Base-by-base conservation (phyloP, 305 asterid species). In the Solanum chacoense region DNA sequence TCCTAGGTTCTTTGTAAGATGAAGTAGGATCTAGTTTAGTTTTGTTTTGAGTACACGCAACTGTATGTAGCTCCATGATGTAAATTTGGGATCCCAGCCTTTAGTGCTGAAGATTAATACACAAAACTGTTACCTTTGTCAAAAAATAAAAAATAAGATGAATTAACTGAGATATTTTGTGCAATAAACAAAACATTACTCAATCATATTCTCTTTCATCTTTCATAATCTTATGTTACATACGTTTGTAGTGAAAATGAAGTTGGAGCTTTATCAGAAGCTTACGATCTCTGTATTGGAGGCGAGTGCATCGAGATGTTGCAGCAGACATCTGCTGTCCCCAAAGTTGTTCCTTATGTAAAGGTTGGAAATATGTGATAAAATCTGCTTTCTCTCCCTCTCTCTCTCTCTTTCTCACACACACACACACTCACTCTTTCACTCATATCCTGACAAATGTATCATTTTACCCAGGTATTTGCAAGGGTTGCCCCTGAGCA, bases 401-500 rank as follows among this genome's bases (percentile, higher is more conserved):
- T 81, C 38, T 69, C 84, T 65, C 42, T 9, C 42, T 63, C 40
- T 83, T 26, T 67, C 84, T 4, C 6, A 3, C 76, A 18, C 72
- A 12, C 6, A 4, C 76, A 20, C 22, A 10, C 73, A 86, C 86
- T n/a, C 75, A 85, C 71, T 65, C 69, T 75, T 74, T 78, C 80
- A 34, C 11, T 32, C 28, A 45, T 26, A 73, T 76, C 63, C 84
- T 88, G 85, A 36, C 84, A 78, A 81, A 42, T 87, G 88, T 80
- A 45, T 87, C 85, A 29, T 31, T 20, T 85, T 76, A 79, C 32
- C 71, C 91, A 97, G 99, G 98, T 97, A 67, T 96, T 97, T 91
- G 98, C 99, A 86, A 96, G 99, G 93, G 99, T 97, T 88, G 99
- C 99, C 86, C 99, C 99, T 24, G 99, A 95, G 93, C 99, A 97